Conservation (phyloP, 495 filamentous ascomycete genomes). For the Symbiotaphrina buchneri region DNA sequence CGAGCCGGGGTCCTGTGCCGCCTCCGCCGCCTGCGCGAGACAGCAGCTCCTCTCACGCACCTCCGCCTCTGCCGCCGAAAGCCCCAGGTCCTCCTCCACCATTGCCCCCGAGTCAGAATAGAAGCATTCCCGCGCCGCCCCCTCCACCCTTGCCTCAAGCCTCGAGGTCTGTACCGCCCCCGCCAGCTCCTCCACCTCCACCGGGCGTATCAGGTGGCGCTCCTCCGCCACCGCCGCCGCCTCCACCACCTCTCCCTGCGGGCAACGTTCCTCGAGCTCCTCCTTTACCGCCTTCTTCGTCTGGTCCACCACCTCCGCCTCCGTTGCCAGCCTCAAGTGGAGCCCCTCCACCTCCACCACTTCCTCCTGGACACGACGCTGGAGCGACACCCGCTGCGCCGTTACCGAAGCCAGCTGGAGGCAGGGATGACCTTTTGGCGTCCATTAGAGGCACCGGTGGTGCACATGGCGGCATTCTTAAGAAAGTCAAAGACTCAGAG, state of each 20-base stretch:
- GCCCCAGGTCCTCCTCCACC: conserved; percentile 15
- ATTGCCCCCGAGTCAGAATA: conserved; percentile 1
- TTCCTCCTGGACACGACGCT: conserved; percentile 39
- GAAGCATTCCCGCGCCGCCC: conserved; percentile 12
- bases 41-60: conserved; percentile 7
- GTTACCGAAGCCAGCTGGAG: conserved; percentile 23
- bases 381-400: conserved; percentile 29
- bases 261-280: conserved; percentile 11
- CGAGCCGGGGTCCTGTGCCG: conserved; percentile 33
- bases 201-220: conserved; percentile 6
- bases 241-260: conserved; percentile 7
- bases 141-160: conserved; percentile 16
- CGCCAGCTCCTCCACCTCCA: conserved; percentile 10
- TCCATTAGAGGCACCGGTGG: conserved; percentile 64
- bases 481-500: conserved; percentile 56
- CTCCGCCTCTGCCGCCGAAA: conserved; percentile 9
- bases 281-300: conserved; percentile 19
- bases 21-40: conserved; percentile 3
- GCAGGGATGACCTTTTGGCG: conserved; percentile 49
- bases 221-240: conserved; percentile 12
- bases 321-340: conserved; percentile 16
- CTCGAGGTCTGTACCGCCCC: no score
- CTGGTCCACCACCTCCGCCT: conserved; percentile 14
- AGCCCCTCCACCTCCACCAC: conserved; percentile 32
- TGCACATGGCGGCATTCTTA: conserved; percentile 39